phyloP scores from a whole-genome alignment of 179 eudicot species.

The Camellia oleifera region DNA sequence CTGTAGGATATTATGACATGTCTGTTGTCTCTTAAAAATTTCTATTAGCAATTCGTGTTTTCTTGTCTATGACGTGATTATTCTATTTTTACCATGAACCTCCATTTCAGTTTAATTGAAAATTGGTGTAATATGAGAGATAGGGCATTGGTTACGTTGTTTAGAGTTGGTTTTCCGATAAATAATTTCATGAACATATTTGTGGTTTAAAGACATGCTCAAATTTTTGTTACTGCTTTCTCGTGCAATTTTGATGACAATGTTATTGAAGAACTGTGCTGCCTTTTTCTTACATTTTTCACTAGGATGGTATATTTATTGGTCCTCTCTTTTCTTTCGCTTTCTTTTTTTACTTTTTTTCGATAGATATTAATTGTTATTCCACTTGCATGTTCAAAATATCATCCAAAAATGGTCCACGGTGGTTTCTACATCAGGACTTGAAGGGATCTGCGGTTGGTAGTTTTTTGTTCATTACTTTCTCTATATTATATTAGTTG shows the following conservation, averaged over 20 bases:
- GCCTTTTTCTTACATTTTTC: background rate
- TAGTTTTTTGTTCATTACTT: background rate
- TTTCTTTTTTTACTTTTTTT: background rate
- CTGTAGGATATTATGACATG: background rate
- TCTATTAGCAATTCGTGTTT: no score
- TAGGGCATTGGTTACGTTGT: no score
- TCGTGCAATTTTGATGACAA: background rate
- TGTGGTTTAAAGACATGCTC: background rate
- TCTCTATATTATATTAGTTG: background rate
- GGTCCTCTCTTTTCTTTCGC: background rate
- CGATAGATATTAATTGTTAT: background rate
- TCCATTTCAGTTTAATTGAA: no score
- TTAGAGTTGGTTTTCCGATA: no score
- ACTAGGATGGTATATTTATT: background rate
- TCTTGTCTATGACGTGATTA: no score
- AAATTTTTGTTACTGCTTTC: background rate
- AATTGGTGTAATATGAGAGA: no score
- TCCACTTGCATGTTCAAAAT: conserved; percentile 42
- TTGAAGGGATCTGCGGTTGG: conserved; percentile 28
- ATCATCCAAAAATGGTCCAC: conserved; percentile 60
- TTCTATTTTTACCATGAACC: no score
- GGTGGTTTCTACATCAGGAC: conserved; percentile 89
- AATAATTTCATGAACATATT: no score
- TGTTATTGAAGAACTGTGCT: background rate
- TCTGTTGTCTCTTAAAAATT: no score